Base-by-base conservation (phyloP, 108 stramenopile genomes). In the Chaetoceros muelleri region DNA sequence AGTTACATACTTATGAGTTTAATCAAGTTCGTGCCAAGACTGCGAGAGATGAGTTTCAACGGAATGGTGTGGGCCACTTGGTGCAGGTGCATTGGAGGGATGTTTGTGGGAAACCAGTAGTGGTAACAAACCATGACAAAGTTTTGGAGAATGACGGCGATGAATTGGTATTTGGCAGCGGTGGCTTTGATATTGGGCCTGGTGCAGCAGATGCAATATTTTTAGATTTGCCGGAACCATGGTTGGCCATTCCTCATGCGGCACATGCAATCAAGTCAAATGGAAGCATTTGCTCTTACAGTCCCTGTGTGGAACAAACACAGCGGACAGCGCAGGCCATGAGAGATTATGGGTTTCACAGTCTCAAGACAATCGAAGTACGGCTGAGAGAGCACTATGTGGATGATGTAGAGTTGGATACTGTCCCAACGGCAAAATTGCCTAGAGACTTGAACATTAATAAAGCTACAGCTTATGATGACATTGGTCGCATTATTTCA, bases 291-390 rank as follows among this genome's bases (percentile, higher is more conserved):
- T 83, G 90, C 10, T 84, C 83, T 19, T 98, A 96, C 73, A 84
- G 81, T 24, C 96, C 96, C 7, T 98, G 96, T 65, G 80, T 98
- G 52, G 96, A 98, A 72, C 96, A 98, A 68, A 85, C 89, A 18
- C 91, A 93, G 66, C 73, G 74, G 21, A 75, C 80, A 3, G 55
- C 72, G 22, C 71, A 50, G 16, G 77, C 81, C 29, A 22, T 96
- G 58, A 65, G 70, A 28, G 56, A 75, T 40, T 30, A 56, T 29
- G 93, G 90, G 8, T 94, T 93, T 62, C 87, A 93, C 66, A 72
- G 73, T 20, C 55, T 96, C 24, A 63, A 65, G 62, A 98, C 94
- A 8, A 67, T 94, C 45, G 96, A 98, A 62, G 86, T 82, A 44
- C 74, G 95, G 23, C 60, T 87, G 61, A 68, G 64, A 29, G 86